Conservation (phyloP, 805 yeast species). For the Schwanniomyces yamadae region DNA sequence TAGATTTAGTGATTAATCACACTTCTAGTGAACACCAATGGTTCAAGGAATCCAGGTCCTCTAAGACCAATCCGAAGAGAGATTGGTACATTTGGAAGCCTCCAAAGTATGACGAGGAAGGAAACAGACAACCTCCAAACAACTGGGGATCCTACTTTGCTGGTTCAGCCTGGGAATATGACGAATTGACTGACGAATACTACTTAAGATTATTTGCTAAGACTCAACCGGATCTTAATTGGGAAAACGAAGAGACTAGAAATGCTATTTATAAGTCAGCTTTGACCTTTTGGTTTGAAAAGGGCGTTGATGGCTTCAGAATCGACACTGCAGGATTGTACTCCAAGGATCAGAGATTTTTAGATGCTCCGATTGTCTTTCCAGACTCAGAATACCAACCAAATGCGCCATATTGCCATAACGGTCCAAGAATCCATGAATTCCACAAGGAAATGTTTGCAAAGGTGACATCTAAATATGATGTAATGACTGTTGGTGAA, state of each 20-base stretch:
- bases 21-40: slow-evolving; percentile 55
- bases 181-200: slow-evolving; percentile 53
- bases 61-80: slow-evolving; percentile 52
- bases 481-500: slow-evolving; percentile 59
- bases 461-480: slow-evolving; percentile 44
- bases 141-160: slow-evolving; percentile 56
- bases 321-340: slow-evolving; percentile 56
- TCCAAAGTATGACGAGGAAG: slow-evolving; percentile 45
- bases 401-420: slow-evolving; percentile 27
- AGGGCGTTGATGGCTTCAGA: slow-evolving; percentile 60
- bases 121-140: slow-evolving; percentile 54
- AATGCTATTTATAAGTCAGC: slow-evolving; percentile 47
- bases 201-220: slow-evolving; percentile 53
- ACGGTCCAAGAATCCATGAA: slow-evolving; percentile 59
- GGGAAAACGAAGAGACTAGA: slow-evolving; percentile 49
- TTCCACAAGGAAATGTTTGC: slow-evolving; percentile 52
- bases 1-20: slow-evolving; percentile 61
- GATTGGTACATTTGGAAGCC: slow-evolving; percentile 64
- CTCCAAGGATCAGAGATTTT: slow-evolving; percentile 45
- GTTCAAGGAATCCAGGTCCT: slow-evolving; percentile 55
- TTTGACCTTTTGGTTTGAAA: slow-evolving; percentile 52
- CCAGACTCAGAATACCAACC: slow-evolving; percentile 44
- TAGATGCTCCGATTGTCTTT: slow-evolving; percentile 49
- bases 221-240: slow-evolving; percentile 60
- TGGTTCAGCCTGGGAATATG: slow-evolving; percentile 58